phyloP scores from a whole-genome alignment of 495 filamentous ascomycete genomes.

The Delitschia confertaspora region DNA sequence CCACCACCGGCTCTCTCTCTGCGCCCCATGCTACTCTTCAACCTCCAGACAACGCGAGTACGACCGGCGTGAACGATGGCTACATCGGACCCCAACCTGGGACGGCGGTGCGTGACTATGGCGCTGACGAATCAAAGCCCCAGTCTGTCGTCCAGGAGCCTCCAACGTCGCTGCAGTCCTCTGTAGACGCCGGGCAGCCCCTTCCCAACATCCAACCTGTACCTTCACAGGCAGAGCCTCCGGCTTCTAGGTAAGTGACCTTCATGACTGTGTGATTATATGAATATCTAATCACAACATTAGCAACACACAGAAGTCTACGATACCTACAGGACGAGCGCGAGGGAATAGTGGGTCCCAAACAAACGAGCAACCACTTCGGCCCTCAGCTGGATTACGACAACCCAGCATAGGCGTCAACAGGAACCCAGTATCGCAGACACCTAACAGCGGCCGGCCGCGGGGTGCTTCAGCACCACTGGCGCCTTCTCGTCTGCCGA shows the following conservation, averaged over 20 bases:
- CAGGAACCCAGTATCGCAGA: conserved; percentile 11
- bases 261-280: not conserved
- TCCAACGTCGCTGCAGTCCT: conserved; percentile 18
- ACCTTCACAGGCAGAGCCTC: not conserved
- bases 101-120: conserved; percentile 18
- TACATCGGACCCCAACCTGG: conserved; percentile 16
- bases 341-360: conserved; percentile 2
- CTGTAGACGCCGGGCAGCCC: conserved; percentile 15
- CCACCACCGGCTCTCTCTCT: conserved; percentile 9
- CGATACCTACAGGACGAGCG: conserved; percentile 3
- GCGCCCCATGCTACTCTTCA: conserved; percentile 16
- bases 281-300: not conserved
- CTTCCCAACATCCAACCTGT: no score
- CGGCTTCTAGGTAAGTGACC: not conserved
- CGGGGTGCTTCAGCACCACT: conserved; percentile 1
- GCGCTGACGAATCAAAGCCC: not conserved
- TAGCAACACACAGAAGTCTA: conserved; percentile 4
- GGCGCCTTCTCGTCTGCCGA: conserved; percentile 5
- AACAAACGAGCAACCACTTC: not conserved
- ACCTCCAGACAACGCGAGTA: conserved; percentile 17
- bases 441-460: not conserved
- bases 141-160: conserved; percentile 8
- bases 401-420: conserved; percentile 24
- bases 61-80: conserved; percentile 18
- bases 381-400: conserved; percentile 7